Evolutionary conservation across 2,329 filamentous ascomycete genomes (phyloP).

Genomic region (Colletotrichum siamense): DNA sequence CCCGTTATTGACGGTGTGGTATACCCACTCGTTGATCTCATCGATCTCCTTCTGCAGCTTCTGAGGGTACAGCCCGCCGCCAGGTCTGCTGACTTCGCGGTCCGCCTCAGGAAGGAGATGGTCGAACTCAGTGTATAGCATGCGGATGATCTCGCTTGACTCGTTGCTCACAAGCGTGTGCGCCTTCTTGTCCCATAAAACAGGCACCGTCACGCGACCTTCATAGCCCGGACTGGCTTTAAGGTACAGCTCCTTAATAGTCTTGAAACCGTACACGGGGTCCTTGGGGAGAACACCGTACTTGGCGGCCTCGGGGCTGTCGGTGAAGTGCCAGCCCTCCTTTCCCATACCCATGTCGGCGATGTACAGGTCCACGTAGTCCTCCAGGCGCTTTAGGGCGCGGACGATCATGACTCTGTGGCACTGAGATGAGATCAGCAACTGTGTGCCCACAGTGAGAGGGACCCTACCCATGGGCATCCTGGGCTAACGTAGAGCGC

Average conservation of each 20-base stretch:
- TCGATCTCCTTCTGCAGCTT: slow-evolving; percentile 64
- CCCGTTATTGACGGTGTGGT: slow-evolving; percentile 55
- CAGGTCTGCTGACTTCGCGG: slow-evolving; percentile 54
- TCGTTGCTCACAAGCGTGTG: slow-evolving; percentile 83
- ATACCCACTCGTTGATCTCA: slow-evolving; percentile 71
- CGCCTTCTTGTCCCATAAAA: slow-evolving; percentile 72
- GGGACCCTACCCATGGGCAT: slow-evolving; percentile 64
- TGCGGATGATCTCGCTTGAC: slow-evolving; percentile 82
- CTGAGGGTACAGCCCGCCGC: slow-evolving; percentile 63
- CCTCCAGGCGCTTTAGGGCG: slow-evolving; percentile 75
- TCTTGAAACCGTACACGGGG: slow-evolving; percentile 69
- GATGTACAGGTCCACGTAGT: slow-evolving; percentile 70
- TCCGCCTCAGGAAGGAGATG: slow-evolving; percentile 56
- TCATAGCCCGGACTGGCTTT: slow-evolving; percentile 69
- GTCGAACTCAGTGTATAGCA: slow-evolving; percentile 80
- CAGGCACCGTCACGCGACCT: slow-evolving; percentile 77
- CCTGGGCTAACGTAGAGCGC: slow-evolving; percentile 64
- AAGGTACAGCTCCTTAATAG: slow-evolving; percentile 75
- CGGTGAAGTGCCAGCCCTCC: slow-evolving; percentile 59
- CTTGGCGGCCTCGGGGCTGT: slow-evolving; percentile 34
- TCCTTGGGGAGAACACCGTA: slow-evolving; percentile 57
- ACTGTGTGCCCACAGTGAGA: accelerated
- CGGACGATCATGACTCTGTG: slow-evolving; percentile 77
- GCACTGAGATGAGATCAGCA: slow-evolving; percentile 46
- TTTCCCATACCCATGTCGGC: slow-evolving; percentile 70